These are phyloP conservation scores for Vanrija pseudolonga DNA, from an alignment of 1,284 basidiomycete species.

Conservation along the genomic window DNA sequence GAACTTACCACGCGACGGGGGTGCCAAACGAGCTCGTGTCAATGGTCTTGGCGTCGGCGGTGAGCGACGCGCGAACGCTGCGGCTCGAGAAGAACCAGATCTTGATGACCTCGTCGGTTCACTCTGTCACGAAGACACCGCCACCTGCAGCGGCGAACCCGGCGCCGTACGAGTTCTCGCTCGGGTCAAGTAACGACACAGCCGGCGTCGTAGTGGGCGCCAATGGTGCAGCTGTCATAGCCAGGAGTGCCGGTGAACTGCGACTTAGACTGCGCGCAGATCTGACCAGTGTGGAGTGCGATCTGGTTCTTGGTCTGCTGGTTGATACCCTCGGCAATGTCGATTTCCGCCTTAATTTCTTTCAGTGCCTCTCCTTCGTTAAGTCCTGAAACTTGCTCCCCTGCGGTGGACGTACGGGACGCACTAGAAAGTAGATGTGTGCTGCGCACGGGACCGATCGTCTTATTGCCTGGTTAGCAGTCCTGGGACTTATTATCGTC, in stretches of 20 bases:
- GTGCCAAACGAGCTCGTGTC: slow-evolving; percentile 64
- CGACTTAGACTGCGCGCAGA: slow-evolving; percentile 7
- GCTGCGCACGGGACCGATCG: no score
- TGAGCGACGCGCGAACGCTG: slow-evolving; percentile 58
- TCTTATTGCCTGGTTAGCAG: no score
- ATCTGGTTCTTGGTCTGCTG: slow-evolving; percentile 37
- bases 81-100: slow-evolving; percentile 72
- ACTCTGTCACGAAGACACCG: slow-evolving; percentile 69
- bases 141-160: slow-evolving; percentile 63
- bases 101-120: slow-evolving; percentile 55
- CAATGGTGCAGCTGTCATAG: slow-evolving; percentile 36
- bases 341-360: no score
- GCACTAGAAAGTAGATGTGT: no score
- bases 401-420: no score
- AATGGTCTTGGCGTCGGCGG: slow-evolving; percentile 55
- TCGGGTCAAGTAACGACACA: slow-evolving; percentile 60
- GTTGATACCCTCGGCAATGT: slow-evolving; percentile 37
- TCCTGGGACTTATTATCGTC: no score
- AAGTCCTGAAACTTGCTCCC: no score
- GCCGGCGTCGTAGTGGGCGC: slow-evolving; percentile 55
- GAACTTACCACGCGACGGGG: slow-evolving; percentile 68
- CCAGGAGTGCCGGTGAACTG: slow-evolving; percentile 5
- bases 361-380: no score
- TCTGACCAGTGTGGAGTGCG: slow-evolving; percentile 35
- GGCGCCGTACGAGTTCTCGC: slow-evolving; percentile 59